Evolutionary conservation across 2,329 filamentous ascomycete genomes (phyloP).

Genomic region (Fusarium haematococcum): DNA sequence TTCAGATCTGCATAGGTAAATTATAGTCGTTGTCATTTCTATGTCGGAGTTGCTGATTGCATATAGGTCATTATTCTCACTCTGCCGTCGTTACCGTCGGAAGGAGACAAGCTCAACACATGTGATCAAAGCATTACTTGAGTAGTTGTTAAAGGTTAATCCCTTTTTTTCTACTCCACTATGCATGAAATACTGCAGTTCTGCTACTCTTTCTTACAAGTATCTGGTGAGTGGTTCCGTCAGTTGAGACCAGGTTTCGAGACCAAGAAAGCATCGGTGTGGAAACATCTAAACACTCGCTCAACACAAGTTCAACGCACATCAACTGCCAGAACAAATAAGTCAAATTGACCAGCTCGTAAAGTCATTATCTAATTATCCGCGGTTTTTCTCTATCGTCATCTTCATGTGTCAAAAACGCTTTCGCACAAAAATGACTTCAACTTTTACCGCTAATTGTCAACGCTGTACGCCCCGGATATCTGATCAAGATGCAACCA

Average conservation of each 20-base stretch:
- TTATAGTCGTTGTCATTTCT: neutral
- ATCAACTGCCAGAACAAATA: neutral
- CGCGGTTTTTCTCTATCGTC: constrained; percentile 33
- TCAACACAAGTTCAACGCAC: neutral
- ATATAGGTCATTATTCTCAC: neutral
- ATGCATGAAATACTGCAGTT: neutral
- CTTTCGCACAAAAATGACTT: constrained; percentile 44
- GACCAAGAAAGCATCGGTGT: neutral
- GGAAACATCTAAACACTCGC: neutral
- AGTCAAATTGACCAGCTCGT: constrained; percentile 12
- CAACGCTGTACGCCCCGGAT: constrained; percentile 42
- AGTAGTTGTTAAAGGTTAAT: neutral
- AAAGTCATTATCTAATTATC: constrained; percentile 41
- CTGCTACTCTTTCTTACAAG: neutral
- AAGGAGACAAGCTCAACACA: neutral
- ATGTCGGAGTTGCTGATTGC: neutral
- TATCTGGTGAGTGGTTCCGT: neutral
- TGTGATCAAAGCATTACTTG: neutral
- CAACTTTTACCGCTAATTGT: constrained; percentile 45
- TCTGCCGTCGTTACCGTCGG: neutral
- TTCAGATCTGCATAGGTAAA: neutral
- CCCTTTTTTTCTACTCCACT: neutral
- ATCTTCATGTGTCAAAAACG: constrained; percentile 38
- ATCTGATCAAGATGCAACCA: constrained; percentile 41
- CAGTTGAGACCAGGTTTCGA: neutral